These are phyloP conservation scores for Myochromella boudieri DNA, from an alignment of 768 basidiomycete genomes.

Conservation along the genomic window DNA sequence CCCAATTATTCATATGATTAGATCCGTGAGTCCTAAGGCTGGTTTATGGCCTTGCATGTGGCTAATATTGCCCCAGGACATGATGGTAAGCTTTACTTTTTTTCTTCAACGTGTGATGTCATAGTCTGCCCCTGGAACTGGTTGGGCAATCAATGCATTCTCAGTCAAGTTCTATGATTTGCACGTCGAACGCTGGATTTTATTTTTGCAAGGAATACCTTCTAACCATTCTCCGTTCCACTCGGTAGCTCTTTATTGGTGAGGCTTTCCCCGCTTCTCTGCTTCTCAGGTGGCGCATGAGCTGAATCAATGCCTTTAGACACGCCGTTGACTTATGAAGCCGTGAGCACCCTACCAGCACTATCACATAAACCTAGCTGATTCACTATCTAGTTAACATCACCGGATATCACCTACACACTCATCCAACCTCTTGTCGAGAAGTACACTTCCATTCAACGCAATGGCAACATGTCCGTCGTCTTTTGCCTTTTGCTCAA, in stretches of 20 bases:
- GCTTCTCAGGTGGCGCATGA: constrained; percentile 2
- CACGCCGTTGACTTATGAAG: constrained; percentile 80
- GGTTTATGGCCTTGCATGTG: too few relatives aligned
- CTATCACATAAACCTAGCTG: not conserved
- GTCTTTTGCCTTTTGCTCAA: constrained; percentile 90
- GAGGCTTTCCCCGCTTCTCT: constrained; percentile 13
- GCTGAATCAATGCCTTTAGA: constrained; percentile 41
- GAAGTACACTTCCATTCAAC: constrained; percentile 77
- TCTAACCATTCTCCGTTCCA: constrained; percentile 6
- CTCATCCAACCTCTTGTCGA: constrained; percentile 85
- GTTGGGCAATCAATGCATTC: not conserved
- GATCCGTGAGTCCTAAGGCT: constrained; percentile 49
- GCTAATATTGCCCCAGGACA: constrained; percentile 63
- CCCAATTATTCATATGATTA: constrained; percentile 79
- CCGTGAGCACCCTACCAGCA: constrained; percentile 43
- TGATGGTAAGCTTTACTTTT: constrained; percentile 46
- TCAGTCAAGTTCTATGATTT: not conserved
- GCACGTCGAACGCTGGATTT: not conserved
- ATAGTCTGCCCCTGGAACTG: not conserved
- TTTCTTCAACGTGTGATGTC: constrained; percentile 3
- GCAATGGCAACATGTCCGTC: constrained; percentile 74
- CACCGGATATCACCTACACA: constrained; percentile 89
- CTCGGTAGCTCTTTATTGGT: constrained; percentile 68
- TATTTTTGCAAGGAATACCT: not conserved
- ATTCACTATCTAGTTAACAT: constrained; percentile 52